Conservation (phyloP, 2,329 filamentous ascomycete genomes). For the Uncinocarpus reesii region DNA sequence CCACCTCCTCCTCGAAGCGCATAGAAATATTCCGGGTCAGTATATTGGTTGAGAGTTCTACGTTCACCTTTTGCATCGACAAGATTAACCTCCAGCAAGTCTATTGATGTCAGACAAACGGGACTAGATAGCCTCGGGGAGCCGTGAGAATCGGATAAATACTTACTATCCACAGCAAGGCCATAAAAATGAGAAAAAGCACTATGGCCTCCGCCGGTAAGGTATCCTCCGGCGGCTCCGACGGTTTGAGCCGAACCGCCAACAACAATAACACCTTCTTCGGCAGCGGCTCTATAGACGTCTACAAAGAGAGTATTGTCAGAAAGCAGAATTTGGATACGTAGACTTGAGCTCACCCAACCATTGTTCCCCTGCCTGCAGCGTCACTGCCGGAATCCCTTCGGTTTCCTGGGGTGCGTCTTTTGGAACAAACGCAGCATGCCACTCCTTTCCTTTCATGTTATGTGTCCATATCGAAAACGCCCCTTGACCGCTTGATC, state of each 20-base stretch:
- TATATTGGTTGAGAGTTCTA: slow-evolving; percentile 21
- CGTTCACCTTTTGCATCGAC: slow-evolving; percentile 19
- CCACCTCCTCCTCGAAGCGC: slow-evolving; percentile 23
- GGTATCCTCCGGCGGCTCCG: slow-evolving; percentile 23
- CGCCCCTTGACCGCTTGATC: slow-evolving; percentile 21
- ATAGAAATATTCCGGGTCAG: slow-evolving; percentile 22
- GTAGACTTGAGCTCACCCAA: slow-evolving; percentile 15
- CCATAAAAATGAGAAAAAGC: slow-evolving; percentile 22
- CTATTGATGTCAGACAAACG: slow-evolving; percentile 7
- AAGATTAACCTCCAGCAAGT: slow-evolving; percentile 21
- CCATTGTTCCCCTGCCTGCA: slow-evolving; percentile 24
- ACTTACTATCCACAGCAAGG: slow-evolving; percentile 23
- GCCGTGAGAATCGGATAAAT: too few relatives aligned
- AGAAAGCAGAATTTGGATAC: background rate
- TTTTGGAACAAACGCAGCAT: slow-evolving; percentile 19
- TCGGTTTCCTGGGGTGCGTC: slow-evolving; percentile 16
- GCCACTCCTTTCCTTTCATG: slow-evolving; percentile 23
- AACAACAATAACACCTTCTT: slow-evolving; percentile 20
- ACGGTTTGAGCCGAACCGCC: slow-evolving; percentile 22
- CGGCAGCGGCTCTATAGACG: slow-evolving; percentile 21
- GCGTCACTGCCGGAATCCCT: slow-evolving; percentile 21
- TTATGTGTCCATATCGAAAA: slow-evolving; percentile 26
- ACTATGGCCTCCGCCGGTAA: slow-evolving; percentile 24
- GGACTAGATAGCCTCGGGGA: background rate
- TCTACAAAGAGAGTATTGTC: slow-evolving; percentile 15